phyloP scores from a whole-genome alignment of 2,329 filamentous ascomycete species.

The Ophiostoma ulmi region DNA sequence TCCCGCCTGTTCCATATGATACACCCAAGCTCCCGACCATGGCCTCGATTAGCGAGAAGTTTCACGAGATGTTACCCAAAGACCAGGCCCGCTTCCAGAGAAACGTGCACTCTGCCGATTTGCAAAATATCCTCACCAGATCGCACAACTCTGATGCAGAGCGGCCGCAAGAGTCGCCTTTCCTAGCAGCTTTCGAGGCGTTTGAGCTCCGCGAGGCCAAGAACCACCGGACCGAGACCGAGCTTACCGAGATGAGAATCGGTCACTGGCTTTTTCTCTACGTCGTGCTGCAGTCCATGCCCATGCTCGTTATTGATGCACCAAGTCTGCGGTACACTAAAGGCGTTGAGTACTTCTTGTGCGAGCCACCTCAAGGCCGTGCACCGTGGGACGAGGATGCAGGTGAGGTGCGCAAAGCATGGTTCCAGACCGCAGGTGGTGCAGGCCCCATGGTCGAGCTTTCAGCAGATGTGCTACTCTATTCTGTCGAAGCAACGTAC shows the following conservation, averaged over 20 bases:
- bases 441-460: slow-evolving; percentile 51
- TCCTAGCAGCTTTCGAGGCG: slow-evolving; percentile 63
- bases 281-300: slow-evolving; percentile 68
- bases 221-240: slow-evolving; percentile 57
- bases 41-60: slow-evolving; percentile 59
- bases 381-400: slow-evolving; percentile 68
- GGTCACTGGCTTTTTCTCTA: slow-evolving; percentile 82
- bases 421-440: slow-evolving; percentile 68
- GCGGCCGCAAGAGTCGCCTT: slow-evolving; percentile 48
- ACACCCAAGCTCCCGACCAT: slow-evolving; percentile 71
- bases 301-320: slow-evolving; percentile 71
- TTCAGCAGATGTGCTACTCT: slow-evolving; percentile 55
- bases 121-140: slow-evolving; percentile 69
- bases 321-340: slow-evolving; percentile 63
- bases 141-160: slow-evolving; percentile 75
- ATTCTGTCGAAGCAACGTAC: slow-evolving; percentile 57
- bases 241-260: slow-evolving; percentile 64
- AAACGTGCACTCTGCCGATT: slow-evolving; percentile 73
- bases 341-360: slow-evolving; percentile 76
- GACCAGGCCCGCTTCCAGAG: slow-evolving; percentile 68
- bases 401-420: slow-evolving; percentile 59
- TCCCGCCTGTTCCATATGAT: slow-evolving; percentile 88
- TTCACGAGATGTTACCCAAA: slow-evolving; percentile 60
- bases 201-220: slow-evolving; percentile 64
- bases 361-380: slow-evolving; percentile 66